Evolutionary conservation across 306 rosid species (phyloP), one percentile per base, ranked within the genome.

Genomic region (Pachyrhizus erosus): DNA sequence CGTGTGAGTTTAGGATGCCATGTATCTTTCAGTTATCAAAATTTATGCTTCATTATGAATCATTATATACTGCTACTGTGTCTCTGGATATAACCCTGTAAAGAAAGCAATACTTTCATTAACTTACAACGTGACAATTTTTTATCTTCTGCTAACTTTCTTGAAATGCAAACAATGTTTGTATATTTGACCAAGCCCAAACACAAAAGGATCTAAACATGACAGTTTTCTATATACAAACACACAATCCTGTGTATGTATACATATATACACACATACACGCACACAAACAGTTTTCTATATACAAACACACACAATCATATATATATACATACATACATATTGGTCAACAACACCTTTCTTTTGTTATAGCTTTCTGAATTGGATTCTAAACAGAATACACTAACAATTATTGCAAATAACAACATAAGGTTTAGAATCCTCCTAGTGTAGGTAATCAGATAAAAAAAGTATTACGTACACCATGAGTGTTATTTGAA

Each of bases 1-100:
- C 97, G 97, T 5, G 92, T 91, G 87, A 94, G 97, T 75, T 87
- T 92, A 82, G 97, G 97, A 85, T 88, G 97, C 74, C 89, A 79
- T 80, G 97, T 94, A 94, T 91, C 97, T 79, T 92, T 88, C 43
- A 65, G 10, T 40, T 75, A 40, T 61, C 12, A 9, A 58, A 75
- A 48, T 21, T 64, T 20, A n/a, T 46, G 4, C 78, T 77, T 71
- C 69, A 18, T 33, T 13, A 34, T 33, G 31, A 80, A 23, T 24
- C 69, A 39, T 75, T 11, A 48, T 64, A 40, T 27, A 29, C 71
- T 33, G 57, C 46, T 3, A 27, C 57, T 12, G 5, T 39, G 69
- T 49, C 76, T 75, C 69, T 67, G 40, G 51, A 70, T 42, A 5
- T 5, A 57, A 48, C 60, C 39, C 2, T 52, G 21, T 17, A 23